Evolutionary conservation across 139 green algal genomes (phyloP).

Genomic region (Chlorella ohadii): DNA sequence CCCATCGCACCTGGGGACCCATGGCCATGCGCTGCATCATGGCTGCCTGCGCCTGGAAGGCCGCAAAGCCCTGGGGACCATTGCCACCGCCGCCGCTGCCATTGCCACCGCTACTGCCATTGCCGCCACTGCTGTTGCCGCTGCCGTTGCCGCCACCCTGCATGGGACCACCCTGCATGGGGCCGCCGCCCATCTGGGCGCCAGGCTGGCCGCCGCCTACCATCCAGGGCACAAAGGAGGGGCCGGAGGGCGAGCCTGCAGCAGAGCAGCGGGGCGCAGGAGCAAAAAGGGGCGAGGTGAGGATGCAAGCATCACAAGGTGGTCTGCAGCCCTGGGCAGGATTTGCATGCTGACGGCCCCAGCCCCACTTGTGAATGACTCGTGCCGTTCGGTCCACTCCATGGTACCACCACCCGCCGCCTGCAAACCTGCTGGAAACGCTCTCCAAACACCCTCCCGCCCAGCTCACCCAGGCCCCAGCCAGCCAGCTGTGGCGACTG

Average conservation of each 20-base stretch:
- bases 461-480: conserved; percentile 33
- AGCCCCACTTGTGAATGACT: no score
- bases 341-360: no score
- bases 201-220: not conserved
- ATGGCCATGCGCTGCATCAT: conserved; percentile 26
- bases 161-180: conserved; percentile 1
- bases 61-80: not conserved
- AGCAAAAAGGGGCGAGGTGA: not conserved
- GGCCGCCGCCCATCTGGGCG: not conserved
- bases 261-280: not conserved
- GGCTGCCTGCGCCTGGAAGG: not conserved
- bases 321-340: no score
- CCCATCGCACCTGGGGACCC: not conserved
- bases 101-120: no score
- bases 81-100: no score
- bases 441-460: no score
- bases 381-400: no score
- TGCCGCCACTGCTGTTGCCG: no score
- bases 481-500: conserved; percentile 24
- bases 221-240: conserved; percentile 15
- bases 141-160: not conserved
- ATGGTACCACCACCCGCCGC: no score
- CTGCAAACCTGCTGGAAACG: no score
- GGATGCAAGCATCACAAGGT: no score
- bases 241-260: conserved; percentile 22